Conservation (phyloP, 2,329 filamentous ascomycete genomes). For the Aspergillus fumigatus region DNA sequence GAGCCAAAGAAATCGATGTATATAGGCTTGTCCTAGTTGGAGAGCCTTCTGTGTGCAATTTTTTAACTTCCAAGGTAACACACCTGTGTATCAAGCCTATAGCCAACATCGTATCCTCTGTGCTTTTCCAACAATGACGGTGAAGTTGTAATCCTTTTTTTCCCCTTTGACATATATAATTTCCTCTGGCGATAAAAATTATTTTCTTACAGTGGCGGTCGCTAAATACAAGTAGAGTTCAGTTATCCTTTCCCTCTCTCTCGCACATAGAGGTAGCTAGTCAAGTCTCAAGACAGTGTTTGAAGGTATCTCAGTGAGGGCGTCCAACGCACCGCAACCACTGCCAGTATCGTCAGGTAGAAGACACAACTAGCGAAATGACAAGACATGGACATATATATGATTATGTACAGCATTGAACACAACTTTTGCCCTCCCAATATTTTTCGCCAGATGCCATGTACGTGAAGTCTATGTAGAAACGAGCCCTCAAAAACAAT, state of each 20-base stretch:
- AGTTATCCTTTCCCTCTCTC: background rate
- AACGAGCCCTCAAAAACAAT: slow-evolving; percentile 2
- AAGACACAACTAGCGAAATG: background rate
- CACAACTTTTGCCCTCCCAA: slow-evolving; percentile 7
- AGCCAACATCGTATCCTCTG: too few relatives aligned
- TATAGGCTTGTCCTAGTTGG: slow-evolving; percentile 27
- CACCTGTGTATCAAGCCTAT: background rate
- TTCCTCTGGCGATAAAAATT: background rate
- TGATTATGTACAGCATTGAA: slow-evolving; percentile 2
- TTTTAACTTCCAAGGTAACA: background rate
- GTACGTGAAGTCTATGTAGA: slow-evolving; percentile 9
- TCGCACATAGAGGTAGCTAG: background rate
- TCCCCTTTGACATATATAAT: too few relatives aligned
- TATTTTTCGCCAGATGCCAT: slow-evolving; percentile 14
- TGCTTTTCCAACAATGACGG: too few relatives aligned
- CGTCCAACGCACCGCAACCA: background rate
- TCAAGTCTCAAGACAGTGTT: background rate
- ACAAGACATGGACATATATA: background rate
- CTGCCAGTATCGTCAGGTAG: background rate
- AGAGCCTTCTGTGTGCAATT: slow-evolving; percentile 12
- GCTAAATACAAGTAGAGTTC: background rate
- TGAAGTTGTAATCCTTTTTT: too few relatives aligned
- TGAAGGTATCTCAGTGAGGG: background rate
- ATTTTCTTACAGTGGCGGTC: background rate
- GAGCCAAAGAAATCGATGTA: slow-evolving; percentile 24